These are phyloP conservation scores for Ophiostoma ips DNA, from an alignment of 2,329 filamentous ascomycete genomes.

Conservation along the genomic window DNA sequence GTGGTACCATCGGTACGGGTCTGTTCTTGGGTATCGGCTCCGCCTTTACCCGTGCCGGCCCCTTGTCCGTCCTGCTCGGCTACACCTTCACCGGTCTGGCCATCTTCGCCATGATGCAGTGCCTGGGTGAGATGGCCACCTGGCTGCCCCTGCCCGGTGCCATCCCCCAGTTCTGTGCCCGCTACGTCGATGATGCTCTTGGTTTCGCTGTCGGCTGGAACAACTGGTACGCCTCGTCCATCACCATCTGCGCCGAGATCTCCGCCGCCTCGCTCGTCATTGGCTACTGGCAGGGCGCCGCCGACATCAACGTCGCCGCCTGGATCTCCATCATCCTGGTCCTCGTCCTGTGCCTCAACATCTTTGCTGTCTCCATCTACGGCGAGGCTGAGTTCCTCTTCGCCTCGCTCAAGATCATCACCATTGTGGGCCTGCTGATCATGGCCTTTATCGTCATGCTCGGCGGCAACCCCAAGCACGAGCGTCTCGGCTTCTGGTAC, in stretches of 20 bases:
- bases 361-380: slow-evolving; percentile 38
- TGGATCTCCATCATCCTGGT: slow-evolving; percentile 40
- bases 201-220: slow-evolving; percentile 38
- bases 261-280: slow-evolving; percentile 32
- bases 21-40: slow-evolving; percentile 34
- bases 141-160: slow-evolving; percentile 46
- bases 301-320: slow-evolving; percentile 16
- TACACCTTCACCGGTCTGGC: slow-evolving; percentile 30
- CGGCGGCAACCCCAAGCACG: slow-evolving; percentile 38
- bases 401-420: slow-evolving; percentile 39
- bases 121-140: slow-evolving; percentile 44
- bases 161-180: slow-evolving; percentile 33
- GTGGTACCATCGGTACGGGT: slow-evolving; percentile 34
- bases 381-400: slow-evolving; percentile 31
- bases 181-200: slow-evolving; percentile 33
- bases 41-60: slow-evolving; percentile 29
- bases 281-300: slow-evolving; percentile 27
- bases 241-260: slow-evolving; percentile 31
- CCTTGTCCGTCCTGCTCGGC: slow-evolving; percentile 27
- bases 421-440: slow-evolving; percentile 44
- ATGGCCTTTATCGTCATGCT: slow-evolving; percentile 43
- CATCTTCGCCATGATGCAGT: slow-evolving; percentile 26
- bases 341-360: slow-evolving; percentile 30
- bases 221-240: slow-evolving; percentile 37
- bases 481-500: slow-evolving; percentile 38